Evolutionary conservation across 176 grass and related monocot genomes (phyloP).

Genomic region (Neostapfia colusana): DNA sequence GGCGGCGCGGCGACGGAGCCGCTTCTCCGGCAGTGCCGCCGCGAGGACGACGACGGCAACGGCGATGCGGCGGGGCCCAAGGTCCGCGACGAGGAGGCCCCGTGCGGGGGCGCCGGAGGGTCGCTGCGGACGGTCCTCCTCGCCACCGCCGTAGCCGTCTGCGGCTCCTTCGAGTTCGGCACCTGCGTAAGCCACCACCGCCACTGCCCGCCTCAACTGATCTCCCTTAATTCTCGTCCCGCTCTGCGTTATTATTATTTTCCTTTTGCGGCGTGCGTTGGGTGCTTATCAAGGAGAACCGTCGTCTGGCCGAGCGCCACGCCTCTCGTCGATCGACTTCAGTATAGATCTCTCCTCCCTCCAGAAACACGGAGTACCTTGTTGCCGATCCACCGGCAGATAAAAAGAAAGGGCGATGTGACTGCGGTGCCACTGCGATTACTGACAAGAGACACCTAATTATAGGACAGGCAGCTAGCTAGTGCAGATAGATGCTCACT

Average conservation of each 20-base stretch:
- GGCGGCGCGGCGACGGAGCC: slow-evolving; percentile 24
- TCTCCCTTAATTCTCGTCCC: too few species aligned
- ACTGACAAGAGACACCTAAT: not conserved
- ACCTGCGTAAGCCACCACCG: slow-evolving; percentile 55
- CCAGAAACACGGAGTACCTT: not conserved
- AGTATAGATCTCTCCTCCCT: not conserved
- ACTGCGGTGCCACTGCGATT: not conserved
- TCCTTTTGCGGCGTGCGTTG: not conserved
- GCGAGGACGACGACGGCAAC: not conserved
- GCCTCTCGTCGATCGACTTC: not conserved
- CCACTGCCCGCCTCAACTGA: not conserved
- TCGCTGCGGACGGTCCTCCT: slow-evolving; percentile 55
- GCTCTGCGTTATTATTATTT: not conserved
- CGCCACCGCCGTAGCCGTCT: slow-evolving; percentile 66
- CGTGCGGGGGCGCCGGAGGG: not conserved
- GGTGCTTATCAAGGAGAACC: not conserved
- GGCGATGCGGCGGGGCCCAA: not conserved
- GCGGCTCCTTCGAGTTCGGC: slow-evolving; percentile 83
- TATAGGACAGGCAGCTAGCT: not conserved
- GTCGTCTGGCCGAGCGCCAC: not conserved
- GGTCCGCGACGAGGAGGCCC: slow-evolving; percentile 3
- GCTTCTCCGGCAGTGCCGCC: slow-evolving; percentile 10
- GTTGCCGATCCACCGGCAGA: not conserved
- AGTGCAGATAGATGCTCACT: too few species aligned
- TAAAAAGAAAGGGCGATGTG: not conserved